Evolutionary conservation across 352 stramenopile genomes (phyloP).

Genomic region (Phytophthora europaea): DNA sequence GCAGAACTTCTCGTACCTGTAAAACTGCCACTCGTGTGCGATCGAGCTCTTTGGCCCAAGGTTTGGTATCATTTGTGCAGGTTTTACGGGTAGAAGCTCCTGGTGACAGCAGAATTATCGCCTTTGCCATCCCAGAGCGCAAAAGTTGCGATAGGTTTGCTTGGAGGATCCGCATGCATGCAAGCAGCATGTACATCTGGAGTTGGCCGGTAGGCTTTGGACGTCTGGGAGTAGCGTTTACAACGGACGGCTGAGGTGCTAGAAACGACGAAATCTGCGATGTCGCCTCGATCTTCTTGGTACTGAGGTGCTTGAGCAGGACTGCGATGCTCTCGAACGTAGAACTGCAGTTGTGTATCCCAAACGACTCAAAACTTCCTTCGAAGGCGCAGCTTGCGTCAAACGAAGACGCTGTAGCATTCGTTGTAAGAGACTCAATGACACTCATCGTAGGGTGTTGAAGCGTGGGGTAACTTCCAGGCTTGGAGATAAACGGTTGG

Average conservation of each 20-base stretch:
- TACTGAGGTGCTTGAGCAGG: slow-evolving; percentile 55
- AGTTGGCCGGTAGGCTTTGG: slow-evolving; percentile 19
- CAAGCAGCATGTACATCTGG: slow-evolving; percentile 76
- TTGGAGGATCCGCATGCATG: slow-evolving; percentile 76
- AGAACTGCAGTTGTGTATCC: slow-evolving; percentile 52
- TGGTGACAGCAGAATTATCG: slow-evolving; percentile 36
- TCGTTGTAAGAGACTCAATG: slow-evolving; percentile 33
- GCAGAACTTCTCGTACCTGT: slow-evolving; percentile 43
- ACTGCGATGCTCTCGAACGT: slow-evolving; percentile 56
- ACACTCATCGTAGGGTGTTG: slow-evolving; percentile 37
- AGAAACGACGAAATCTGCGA: slow-evolving; percentile 24
- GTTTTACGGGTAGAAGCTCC: background rate
- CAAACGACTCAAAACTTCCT: slow-evolving; percentile 53
- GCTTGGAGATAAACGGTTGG: slow-evolving; percentile 56
- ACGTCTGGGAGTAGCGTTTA: slow-evolving; percentile 14
- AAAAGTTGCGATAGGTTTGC: slow-evolving; percentile 81
- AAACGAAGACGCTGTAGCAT: background rate
- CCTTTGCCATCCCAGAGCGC: slow-evolving; percentile 60
- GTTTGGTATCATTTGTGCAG: slow-evolving; percentile 1
- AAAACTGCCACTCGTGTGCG: slow-evolving; percentile 29
- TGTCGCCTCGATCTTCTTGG: slow-evolving; percentile 41
- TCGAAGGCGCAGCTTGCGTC: slow-evolving; percentile 39
- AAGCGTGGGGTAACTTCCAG: slow-evolving; percentile 35
- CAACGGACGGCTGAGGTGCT: background rate
- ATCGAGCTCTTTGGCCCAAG: slow-evolving; percentile 30